These are phyloP conservation scores for Sinapis alba DNA, from an alignment of 441 rosid genomes.

Conservation along the genomic window DNA sequence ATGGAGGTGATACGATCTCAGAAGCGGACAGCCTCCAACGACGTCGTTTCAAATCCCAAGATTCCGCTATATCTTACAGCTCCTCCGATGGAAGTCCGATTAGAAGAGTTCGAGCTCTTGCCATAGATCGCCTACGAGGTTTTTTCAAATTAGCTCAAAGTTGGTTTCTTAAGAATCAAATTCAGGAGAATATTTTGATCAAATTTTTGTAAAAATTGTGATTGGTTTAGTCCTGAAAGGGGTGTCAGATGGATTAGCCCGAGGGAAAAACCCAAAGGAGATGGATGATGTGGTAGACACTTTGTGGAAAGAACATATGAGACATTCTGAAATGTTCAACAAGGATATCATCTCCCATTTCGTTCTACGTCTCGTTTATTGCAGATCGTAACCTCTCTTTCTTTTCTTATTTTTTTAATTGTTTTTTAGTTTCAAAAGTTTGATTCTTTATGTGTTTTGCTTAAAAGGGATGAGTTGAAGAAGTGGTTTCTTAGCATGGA, in stretches of 20 bases:
- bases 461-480: slow-evolving; percentile 84
- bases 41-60: slow-evolving; percentile 40
- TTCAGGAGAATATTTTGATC: not conserved
- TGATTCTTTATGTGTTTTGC: not conserved
- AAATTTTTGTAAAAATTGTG: not conserved
- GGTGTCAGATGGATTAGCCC: slow-evolving; percentile 79
- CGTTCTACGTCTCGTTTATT: slow-evolving; percentile 85
- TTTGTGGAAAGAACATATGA: slow-evolving; percentile 75
- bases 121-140: slow-evolving; percentile 94
- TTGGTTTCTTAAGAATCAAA: too few species aligned
- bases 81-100: slow-evolving; percentile 84
- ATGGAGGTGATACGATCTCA: slow-evolving; percentile 62
- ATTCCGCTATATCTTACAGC: slow-evolving; percentile 85
- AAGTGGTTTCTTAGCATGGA: slow-evolving; percentile 96
- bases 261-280: slow-evolving; percentile 76
- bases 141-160: not conserved
- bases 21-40: slow-evolving; percentile 30
- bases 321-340: slow-evolving; percentile 56
- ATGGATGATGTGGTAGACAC: slow-evolving; percentile 60
- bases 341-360: slow-evolving; percentile 90
- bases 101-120: slow-evolving; percentile 96
- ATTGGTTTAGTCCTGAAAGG: slow-evolving; percentile 72
- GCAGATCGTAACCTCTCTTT: slow-evolving; percentile 71
- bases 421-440: not conserved
- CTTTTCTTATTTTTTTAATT: not conserved